Conservation (phyloP, 768 basidiomycete species). For the Pleurotus tuoliensis region DNA sequence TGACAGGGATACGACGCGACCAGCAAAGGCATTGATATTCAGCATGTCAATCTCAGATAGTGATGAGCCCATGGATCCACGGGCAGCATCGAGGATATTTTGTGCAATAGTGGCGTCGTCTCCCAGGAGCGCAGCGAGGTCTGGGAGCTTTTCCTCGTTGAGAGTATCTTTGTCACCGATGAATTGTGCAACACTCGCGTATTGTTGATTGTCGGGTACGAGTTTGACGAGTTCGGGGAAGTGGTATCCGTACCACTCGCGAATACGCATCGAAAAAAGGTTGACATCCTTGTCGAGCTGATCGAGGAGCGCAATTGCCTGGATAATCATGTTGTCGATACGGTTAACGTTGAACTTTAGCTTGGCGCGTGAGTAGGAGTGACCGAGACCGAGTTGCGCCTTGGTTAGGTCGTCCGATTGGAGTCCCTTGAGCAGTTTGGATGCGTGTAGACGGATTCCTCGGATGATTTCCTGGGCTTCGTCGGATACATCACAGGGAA, state of each 20-base stretch:
- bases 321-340: slow-evolving; percentile 99
- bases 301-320: slow-evolving; percentile 96
- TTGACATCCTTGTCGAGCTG: slow-evolving; percentile 99
- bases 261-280: slow-evolving; percentile 95
- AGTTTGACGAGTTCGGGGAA: slow-evolving; percentile 95
- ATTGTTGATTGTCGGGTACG: slow-evolving; percentile 92
- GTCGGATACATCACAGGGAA: slow-evolving; percentile 81
- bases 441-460: slow-evolving; percentile 87
- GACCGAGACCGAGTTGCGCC: slow-evolving; percentile 94
- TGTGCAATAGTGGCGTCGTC: slow-evolving; percentile 84
- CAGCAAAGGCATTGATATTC: slow-evolving; percentile 91
- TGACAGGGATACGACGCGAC: slow-evolving; percentile 84
- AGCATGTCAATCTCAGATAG: slow-evolving; percentile 92
- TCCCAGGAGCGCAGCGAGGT: slow-evolving; percentile 74
- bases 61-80: slow-evolving; percentile 90
- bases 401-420: slow-evolving; percentile 84
- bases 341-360: slow-evolving; percentile 98
- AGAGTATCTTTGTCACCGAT: slow-evolving; percentile 88
- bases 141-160: slow-evolving; percentile 73
- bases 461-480: slow-evolving; percentile 82
- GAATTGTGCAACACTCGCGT: slow-evolving; percentile 80
- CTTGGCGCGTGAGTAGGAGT: slow-evolving; percentile 96
- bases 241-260: slow-evolving; percentile 99
- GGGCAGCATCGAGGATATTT: slow-evolving; percentile 92
- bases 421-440: slow-evolving; percentile 86